Conservation (phyloP, 495 filamentous ascomycete species). For the Neurospora hispaniola region DNA sequence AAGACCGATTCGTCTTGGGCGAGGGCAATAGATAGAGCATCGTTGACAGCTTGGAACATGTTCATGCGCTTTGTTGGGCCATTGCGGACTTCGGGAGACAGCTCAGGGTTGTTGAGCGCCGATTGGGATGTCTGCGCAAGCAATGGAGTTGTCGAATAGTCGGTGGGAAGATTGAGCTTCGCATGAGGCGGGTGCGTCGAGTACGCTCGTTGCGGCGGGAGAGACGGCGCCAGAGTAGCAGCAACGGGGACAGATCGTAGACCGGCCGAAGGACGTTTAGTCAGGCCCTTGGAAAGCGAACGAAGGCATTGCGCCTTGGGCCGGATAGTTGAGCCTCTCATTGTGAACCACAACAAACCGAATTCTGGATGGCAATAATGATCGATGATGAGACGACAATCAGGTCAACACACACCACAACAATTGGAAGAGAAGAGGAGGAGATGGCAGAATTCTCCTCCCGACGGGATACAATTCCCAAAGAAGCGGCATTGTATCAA, state of each 20-base stretch:
- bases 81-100: constrained; percentile 52
- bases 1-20: constrained; percentile 73
- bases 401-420: not conserved
- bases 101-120: constrained; percentile 56
- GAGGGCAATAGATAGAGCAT: constrained; percentile 74
- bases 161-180: constrained; percentile 72
- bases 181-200: constrained; percentile 43
- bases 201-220: constrained; percentile 17
- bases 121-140: constrained; percentile 66
- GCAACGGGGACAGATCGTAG: not conserved
- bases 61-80: constrained; percentile 75
- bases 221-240: not conserved
- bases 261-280: not conserved
- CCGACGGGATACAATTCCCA: not conserved
- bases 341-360: not conserved
- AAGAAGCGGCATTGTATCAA: not conserved
- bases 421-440: not conserved
- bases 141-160: constrained; percentile 74
- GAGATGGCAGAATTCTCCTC: not conserved
- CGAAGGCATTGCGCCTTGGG: constrained; percentile 1
- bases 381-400: not conserved
- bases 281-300: not conserved
- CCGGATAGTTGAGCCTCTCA: constrained; percentile 13
- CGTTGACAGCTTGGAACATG: constrained; percentile 85
- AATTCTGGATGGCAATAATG: not conserved